Percentiles rank a stretch among this genome's conserved stretches.
phyloP scores from a whole-genome alignment of 768 basidiomycete genomes.

The Rhodocollybia butyracea region DNA sequence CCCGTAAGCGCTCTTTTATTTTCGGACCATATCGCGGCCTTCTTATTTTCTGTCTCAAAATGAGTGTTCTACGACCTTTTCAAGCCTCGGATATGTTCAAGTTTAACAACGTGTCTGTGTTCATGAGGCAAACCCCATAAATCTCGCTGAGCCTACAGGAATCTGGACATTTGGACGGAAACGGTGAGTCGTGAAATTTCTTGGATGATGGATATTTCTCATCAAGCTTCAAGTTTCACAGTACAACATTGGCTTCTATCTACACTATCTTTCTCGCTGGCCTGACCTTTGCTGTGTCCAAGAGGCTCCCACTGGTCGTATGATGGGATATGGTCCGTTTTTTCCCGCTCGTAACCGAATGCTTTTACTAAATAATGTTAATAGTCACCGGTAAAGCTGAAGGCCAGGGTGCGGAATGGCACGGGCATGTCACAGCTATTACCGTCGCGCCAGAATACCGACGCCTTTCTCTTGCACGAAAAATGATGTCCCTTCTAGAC shows the following conservation, averaged over 20 bases:
- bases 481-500: constrained; percentile 87
- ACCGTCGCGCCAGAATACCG: no score
- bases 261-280: constrained; percentile 87
- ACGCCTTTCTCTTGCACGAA: no score
- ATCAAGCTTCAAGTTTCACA: constrained; percentile 27
- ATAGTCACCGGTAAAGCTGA: no score
- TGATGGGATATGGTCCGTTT: constrained; percentile 92
- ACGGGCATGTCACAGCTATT: no score
- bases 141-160: constrained; percentile 43
- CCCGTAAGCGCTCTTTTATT: neutral
- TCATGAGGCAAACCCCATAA: neutral
- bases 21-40: neutral
- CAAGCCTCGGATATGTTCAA: constrained; percentile 86
- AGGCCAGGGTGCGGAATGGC: no score
- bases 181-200: constrained; percentile 54
- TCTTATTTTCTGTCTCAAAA: constrained; percentile 32
- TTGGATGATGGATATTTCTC: neutral
- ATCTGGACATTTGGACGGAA: constrained; percentile 96
- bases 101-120: constrained; percentile 83
- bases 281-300: constrained; percentile 86
- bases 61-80: constrained; percentile 88
- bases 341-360: neutral
- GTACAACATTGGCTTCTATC: constrained; percentile 88
- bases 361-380: no score
- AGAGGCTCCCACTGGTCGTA: constrained; percentile 72